Conservation (phyloP, 2,329 filamentous ascomycete species). For the Diaporthe caulivora region DNA sequence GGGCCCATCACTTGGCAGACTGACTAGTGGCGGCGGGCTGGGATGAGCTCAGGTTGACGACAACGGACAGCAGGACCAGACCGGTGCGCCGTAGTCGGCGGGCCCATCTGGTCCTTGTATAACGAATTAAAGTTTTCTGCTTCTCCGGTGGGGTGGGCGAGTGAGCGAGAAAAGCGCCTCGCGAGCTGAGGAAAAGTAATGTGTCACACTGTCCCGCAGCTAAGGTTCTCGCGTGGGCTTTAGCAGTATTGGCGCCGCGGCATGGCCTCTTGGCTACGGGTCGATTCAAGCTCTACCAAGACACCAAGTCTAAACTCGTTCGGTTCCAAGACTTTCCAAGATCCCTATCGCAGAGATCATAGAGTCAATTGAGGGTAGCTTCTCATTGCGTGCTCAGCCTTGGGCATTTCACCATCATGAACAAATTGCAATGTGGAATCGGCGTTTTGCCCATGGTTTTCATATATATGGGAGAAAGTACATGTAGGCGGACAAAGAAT, state of each 20-base stretch:
- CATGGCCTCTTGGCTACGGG: slow-evolving; percentile 16
- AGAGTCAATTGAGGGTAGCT: slow-evolving; percentile 22
- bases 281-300: slow-evolving; percentile 26
- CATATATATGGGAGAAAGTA: slow-evolving; percentile 13
- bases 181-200: slow-evolving; percentile 23
- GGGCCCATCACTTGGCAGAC: slow-evolving; percentile 1
- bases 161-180: background rate
- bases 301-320: slow-evolving; percentile 15
- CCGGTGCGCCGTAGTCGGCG: slow-evolving; percentile 16
- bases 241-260: slow-evolving; percentile 26
- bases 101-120: background rate
- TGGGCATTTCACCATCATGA: slow-evolving; percentile 27
- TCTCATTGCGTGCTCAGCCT: slow-evolving; percentile 31
- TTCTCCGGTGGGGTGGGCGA: background rate
- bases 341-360: slow-evolving; percentile 17
- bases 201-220: slow-evolving; percentile 20
- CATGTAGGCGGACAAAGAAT: background rate
- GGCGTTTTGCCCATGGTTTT: background rate
- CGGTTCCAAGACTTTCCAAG: slow-evolving; percentile 32
- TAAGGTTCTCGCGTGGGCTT: slow-evolving; percentile 26
- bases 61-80: slow-evolving; percentile 6
- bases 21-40: background rate
- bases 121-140: background rate
- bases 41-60: background rate
- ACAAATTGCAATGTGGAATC: slow-evolving; percentile 22